Conservation (phyloP, 306 rosid genomes). For the Bauhinia variegata region DNA sequence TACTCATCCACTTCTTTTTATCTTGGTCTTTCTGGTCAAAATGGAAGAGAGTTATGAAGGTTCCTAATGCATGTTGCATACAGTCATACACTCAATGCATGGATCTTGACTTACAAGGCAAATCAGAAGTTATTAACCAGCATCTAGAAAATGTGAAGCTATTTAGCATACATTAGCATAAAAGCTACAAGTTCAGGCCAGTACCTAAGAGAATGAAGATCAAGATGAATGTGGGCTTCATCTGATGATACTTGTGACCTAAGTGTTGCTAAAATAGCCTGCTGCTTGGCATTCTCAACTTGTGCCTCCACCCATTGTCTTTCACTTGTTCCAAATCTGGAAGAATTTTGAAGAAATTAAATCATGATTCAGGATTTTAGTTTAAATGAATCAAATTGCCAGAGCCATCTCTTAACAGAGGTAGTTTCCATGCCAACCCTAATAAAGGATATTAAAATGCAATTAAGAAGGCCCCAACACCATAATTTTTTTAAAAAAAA, state of each 20-base stretch:
- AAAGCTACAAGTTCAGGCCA: constrained; percentile 20
- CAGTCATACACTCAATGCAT: too few relatives aligned
- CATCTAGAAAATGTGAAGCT: constrained; percentile 7
- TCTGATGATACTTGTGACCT: constrained; percentile 91
- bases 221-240: constrained; percentile 98
- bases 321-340: constrained; percentile 98
- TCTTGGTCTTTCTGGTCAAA: too few relatives aligned
- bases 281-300: constrained; percentile 96
- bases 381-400: constrained; percentile 4
- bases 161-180: constrained; percentile 28
- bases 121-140: not conserved
- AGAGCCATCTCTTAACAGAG: not conserved
- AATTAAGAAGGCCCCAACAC: not conserved
- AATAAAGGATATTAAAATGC: not conserved
- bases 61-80: too few relatives aligned
- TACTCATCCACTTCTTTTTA: too few relatives aligned
- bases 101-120: constrained; percentile 17
- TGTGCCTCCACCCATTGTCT: constrained; percentile 99
- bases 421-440: constrained; percentile 2
- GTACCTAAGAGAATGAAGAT: constrained; percentile 92
- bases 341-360: constrained; percentile 34
- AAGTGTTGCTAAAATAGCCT: constrained; percentile 81
- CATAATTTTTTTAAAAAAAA: too few relatives aligned
- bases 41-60: too few relatives aligned
- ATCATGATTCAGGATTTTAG: constrained; percentile 12